These are phyloP conservation scores for Esteya vermicola DNA, from an alignment of 2,329 filamentous ascomycete species.

Conservation along the genomic window DNA sequence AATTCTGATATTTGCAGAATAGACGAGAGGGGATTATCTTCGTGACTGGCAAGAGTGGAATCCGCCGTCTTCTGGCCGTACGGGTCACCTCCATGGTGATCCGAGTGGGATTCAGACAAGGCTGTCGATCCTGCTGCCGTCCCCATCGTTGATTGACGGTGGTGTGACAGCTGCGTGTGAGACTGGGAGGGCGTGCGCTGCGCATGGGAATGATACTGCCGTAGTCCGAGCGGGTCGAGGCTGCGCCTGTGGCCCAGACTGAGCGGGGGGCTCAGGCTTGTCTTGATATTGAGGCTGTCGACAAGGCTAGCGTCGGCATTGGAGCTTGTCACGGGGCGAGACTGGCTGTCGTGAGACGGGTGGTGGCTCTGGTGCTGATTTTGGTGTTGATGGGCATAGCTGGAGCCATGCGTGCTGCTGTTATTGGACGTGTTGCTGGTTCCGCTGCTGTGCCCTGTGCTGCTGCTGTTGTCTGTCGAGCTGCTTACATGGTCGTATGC, in stretches of 20 bases:
- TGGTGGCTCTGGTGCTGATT: slow-evolving; percentile 20
- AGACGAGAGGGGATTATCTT: slow-evolving; percentile 14
- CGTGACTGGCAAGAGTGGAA: slow-evolving; percentile 15
- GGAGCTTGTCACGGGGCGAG: slow-evolving; percentile 26
- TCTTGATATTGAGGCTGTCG: slow-evolving; percentile 43
- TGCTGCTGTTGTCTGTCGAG: slow-evolving; percentile 17
- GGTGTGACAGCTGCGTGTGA: slow-evolving; percentile 7
- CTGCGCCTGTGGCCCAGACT: slow-evolving; percentile 18
- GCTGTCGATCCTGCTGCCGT: slow-evolving; percentile 20
- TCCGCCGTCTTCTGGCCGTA: slow-evolving; percentile 24
- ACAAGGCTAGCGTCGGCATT: background rate
- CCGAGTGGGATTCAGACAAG: too few relatives aligned
- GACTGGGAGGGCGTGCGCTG: slow-evolving; percentile 16
- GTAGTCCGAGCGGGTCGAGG: slow-evolving; percentile 27
- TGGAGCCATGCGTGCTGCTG: background rate
- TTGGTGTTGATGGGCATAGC: background rate
- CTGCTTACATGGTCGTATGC: slow-evolving; percentile 26
- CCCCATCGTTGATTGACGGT: slow-evolving; percentile 18
- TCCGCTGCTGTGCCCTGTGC: background rate
- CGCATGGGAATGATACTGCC: background rate
- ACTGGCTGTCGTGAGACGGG: too few relatives aligned
- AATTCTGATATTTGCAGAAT: slow-evolving; percentile 20
- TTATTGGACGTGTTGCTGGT: background rate
- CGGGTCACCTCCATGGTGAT: too few relatives aligned
- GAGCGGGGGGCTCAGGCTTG: slow-evolving; percentile 26